These are phyloP conservation scores for Galerina marginata DNA, from an alignment of 768 basidiomycete genomes.

Conservation along the genomic window DNA sequence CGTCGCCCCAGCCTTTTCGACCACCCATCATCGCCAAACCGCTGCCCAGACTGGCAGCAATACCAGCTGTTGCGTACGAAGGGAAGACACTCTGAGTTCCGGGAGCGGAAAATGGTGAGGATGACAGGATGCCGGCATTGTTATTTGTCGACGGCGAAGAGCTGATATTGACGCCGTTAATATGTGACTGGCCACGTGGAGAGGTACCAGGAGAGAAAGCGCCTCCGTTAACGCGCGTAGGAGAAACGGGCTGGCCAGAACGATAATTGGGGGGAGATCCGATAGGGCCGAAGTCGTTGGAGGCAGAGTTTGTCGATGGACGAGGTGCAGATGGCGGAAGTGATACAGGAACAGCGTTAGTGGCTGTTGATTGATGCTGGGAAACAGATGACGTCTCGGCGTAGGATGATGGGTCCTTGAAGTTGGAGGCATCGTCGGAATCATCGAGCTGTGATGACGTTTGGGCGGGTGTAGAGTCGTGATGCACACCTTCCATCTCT, in stretches of 20 bases:
- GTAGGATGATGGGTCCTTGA: neutral
- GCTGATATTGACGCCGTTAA: constrained; percentile 38
- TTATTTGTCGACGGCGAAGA: constrained; percentile 33
- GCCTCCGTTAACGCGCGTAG: constrained; percentile 41
- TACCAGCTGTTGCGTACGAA: constrained; percentile 45
- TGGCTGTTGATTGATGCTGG: constrained; percentile 4
- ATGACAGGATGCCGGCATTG: constrained; percentile 46
- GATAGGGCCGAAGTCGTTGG: constrained; percentile 78
- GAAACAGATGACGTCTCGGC: constrained; percentile 16
- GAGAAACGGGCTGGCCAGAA: constrained; percentile 31
- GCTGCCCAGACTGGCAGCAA: constrained; percentile 69
- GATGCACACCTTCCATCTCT: constrained; percentile 53
- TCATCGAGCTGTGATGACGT: neutral
- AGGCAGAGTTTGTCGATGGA: constrained; percentile 43
- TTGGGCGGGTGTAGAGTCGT: constrained; percentile 5
- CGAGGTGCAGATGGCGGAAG: constrained; percentile 65
- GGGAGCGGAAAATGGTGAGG: constrained; percentile 81
- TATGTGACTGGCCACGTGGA: constrained; percentile 43
- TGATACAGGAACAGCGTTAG: constrained; percentile 47
- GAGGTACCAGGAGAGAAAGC: constrained; percentile 64
- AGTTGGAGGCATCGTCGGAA: neutral
- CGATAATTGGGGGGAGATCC: constrained; percentile 72
- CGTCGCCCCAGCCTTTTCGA: constrained; percentile 42
- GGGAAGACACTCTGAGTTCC: constrained; percentile 64
- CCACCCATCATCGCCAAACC: constrained; percentile 55